These are phyloP conservation scores for Alternaria novae-zelandiae DNA, from an alignment of 2,329 filamentous ascomycete genomes.

Conservation along the genomic window DNA sequence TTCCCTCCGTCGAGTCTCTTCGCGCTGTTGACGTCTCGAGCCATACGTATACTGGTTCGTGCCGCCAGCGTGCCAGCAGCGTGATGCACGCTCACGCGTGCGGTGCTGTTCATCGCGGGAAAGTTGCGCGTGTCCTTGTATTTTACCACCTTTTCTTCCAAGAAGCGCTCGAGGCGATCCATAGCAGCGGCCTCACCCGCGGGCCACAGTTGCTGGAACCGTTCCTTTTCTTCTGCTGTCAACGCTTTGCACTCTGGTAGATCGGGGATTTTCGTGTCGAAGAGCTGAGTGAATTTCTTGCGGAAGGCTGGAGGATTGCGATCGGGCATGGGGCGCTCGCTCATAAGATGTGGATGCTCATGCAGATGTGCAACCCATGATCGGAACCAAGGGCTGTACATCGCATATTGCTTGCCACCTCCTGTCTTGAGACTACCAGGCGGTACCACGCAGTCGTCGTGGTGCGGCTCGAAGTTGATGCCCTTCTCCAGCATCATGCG, in stretches of 20 bases:
- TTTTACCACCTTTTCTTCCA: conserved; percentile 53
- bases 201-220: conserved; percentile 52
- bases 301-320: conserved; percentile 61
- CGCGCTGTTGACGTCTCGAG: conserved; percentile 55
- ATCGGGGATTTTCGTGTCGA: conserved; percentile 38
- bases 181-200: conserved; percentile 54
- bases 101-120: conserved; percentile 50
- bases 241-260: conserved; percentile 70
- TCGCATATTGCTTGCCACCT: conserved; percentile 77
- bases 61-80: conserved; percentile 54
- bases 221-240: conserved; percentile 45
- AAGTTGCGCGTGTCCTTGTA: conserved; percentile 53
- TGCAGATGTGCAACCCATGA: conserved; percentile 78
- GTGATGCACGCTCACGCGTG: conserved; percentile 53
- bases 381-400: conserved; percentile 84
- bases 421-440: conserved; percentile 73
- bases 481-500: conserved; percentile 65
- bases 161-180: conserved; percentile 49
- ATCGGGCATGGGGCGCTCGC: conserved; percentile 64
- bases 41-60: conserved; percentile 56
- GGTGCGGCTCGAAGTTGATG: conserved; percentile 72
- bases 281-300: conserved; percentile 54
- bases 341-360: conserved; percentile 69
- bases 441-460: conserved; percentile 83
- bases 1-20: conserved; percentile 60